Evolutionary conservation across 163 green algal genomes (phyloP).

Genomic region (Chloromonas sp.): DNA sequence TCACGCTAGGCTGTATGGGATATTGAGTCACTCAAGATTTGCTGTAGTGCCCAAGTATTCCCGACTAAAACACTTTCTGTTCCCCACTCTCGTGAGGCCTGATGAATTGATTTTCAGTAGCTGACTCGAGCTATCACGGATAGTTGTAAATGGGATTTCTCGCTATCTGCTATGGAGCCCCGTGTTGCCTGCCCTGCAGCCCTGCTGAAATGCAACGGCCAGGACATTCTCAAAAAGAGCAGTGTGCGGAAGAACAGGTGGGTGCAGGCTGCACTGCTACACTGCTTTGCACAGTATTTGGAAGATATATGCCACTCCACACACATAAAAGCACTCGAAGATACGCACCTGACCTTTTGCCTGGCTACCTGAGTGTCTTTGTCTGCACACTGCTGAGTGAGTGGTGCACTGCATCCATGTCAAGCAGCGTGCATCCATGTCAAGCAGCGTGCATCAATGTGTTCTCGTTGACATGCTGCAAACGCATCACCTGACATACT

Average conservation of each 20-base stretch:
- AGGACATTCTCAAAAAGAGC: constrained; percentile 84
- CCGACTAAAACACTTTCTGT: too few species aligned
- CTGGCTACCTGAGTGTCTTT: not conserved
- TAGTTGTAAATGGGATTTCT: too few species aligned
- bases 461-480: not conserved
- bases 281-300: not conserved
- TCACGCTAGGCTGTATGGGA: too few species aligned
- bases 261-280: not conserved
- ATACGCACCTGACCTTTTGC: not conserved
- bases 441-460: not conserved
- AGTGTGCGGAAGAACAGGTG: constrained; percentile 59
- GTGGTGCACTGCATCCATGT: not conserved
- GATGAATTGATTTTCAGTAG: too few species aligned
- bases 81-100: too few species aligned
- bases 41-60: too few species aligned
- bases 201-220: constrained; percentile 59
- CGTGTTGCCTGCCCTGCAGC: constrained; percentile 35
- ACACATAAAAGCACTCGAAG: not conserved
- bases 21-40: too few species aligned
- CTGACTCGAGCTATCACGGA: too few species aligned
- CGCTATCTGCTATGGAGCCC: too few species aligned
- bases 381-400: not conserved
- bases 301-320: not conserved
- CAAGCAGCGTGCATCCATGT: not conserved
- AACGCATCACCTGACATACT: not conserved